A percentile compares a stretch with the other conserved stretches of the same genome.
Evolutionary conservation across 2,329 filamentous ascomycete genomes (phyloP).

Genomic region (Botrytis fragariae): DNA sequence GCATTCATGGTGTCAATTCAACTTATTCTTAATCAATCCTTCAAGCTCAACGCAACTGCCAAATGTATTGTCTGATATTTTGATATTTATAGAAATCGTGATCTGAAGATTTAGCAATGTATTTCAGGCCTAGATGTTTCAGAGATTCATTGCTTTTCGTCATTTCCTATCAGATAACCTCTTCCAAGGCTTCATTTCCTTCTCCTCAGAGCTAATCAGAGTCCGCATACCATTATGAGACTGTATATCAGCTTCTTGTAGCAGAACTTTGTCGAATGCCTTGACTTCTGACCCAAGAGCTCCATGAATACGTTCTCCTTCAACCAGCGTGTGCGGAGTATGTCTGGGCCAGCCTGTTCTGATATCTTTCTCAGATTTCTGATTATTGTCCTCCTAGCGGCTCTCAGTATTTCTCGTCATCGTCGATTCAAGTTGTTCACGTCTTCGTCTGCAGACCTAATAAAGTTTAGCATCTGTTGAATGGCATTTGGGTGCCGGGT

Average conservation of each 20-base stretch:
- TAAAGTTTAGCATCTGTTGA: no score
- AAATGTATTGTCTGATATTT: not conserved
- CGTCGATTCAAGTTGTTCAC: no score
- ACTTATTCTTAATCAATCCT: not conserved
- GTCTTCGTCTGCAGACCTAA: no score
- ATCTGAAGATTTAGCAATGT: no score
- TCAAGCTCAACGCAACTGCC: not conserved
- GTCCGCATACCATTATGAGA: not conserved
- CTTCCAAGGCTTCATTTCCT: not conserved
- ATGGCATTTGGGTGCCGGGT: no score
- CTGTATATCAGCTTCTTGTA: not conserved
- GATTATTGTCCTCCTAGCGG: no score
- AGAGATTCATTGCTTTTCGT: no score
- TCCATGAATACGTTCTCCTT: no score
- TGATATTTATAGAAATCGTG: not conserved
- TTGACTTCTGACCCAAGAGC: not conserved
- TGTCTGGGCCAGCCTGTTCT: not conserved
- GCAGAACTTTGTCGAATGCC: no score
- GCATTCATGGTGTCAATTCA: not conserved
- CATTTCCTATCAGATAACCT: no score
- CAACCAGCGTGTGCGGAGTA: not conserved
- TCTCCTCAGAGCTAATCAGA: not conserved
- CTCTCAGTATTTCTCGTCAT: no score
- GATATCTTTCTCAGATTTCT: not conserved
- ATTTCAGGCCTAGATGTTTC: no score